Evolutionary conservation across 2,329 filamentous ascomycete genomes (phyloP).

Genomic region (Penicillium sp.): DNA sequence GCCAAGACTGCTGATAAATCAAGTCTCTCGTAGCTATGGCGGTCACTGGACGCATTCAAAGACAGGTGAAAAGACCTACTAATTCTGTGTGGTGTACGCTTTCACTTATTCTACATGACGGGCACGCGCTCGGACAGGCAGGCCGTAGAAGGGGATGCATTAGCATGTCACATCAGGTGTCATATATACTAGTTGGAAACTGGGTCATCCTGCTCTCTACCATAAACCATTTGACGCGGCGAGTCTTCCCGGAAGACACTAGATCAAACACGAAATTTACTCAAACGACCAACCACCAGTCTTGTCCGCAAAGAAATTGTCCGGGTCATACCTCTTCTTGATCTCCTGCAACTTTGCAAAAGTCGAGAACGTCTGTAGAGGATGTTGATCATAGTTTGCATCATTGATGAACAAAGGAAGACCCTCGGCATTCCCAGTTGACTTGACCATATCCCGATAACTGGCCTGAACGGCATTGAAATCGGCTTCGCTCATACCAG

Average conservation of each 20-base stretch:
- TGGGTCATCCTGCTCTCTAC: too few relatives aligned
- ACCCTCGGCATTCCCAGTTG: conserved; percentile 26
- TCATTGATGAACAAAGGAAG: conserved; percentile 32
- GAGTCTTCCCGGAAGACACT: background rate
- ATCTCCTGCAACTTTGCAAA: conserved; percentile 35
- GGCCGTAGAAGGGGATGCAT: too few relatives aligned
- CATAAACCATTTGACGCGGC: too few relatives aligned
- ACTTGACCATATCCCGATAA: conserved; percentile 30
- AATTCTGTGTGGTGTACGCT: too few relatives aligned
- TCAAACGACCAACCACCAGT: conserved; percentile 32
- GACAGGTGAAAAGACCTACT: too few relatives aligned
- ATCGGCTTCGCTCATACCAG: conserved; percentile 20
- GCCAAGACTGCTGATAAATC: too few relatives aligned
- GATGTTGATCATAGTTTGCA: conserved; percentile 33
- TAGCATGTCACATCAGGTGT: too few relatives aligned
- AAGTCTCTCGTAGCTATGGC: too few relatives aligned
- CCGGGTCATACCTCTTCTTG: conserved; percentile 43
- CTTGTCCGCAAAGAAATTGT: conserved; percentile 28
- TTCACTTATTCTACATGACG: too few relatives aligned
- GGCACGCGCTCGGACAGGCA: too few relatives aligned
- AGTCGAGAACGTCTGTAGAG: conserved; percentile 29
- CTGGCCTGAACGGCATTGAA: conserved; percentile 30
- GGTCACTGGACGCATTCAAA: too few relatives aligned
- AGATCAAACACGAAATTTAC: background rate
- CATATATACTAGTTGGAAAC: too few relatives aligned